Conservation (phyloP, 306 rosid genomes). For the Cajanus cajan region DNA sequence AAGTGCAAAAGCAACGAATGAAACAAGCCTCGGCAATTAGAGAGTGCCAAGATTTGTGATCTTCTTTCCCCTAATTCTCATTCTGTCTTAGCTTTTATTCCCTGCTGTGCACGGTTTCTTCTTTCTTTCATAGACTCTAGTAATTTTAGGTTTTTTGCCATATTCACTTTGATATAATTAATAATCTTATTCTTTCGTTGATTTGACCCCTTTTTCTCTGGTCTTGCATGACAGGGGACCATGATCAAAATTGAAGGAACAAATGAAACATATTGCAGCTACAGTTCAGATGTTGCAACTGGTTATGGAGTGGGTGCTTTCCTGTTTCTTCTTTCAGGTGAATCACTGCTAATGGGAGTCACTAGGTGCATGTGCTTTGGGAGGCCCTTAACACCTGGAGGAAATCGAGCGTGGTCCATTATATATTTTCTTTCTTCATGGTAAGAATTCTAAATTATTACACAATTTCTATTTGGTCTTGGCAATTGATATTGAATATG, state of each 20-base stretch:
- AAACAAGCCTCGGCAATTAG: background rate
- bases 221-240: conserved; percentile 56
- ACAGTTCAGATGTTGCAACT: conserved; percentile 92
- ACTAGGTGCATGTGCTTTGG: conserved; percentile 96
- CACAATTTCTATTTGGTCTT: background rate
- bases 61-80: background rate
- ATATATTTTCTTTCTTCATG: conserved; percentile 82
- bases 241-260: conserved; percentile 33
- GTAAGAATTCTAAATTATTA: conserved; percentile 42
- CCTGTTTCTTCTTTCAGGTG: conserved; percentile 81
- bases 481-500: background rate
- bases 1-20: background rate
- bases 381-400: conserved; percentile 78
- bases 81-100: background rate
- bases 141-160: background rate
- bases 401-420: conserved; percentile 86
- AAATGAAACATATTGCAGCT: conserved; percentile 72
- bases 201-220: background rate
- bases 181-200: background rate
- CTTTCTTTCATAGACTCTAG: background rate
- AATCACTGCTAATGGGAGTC: conserved; percentile 81
- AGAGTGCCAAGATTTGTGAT: background rate
- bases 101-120: background rate
- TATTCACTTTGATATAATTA: background rate
- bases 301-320: conserved; percentile 88